Conservation (phyloP, 2,329 filamentous ascomycete species). For the Metarhizium album region DNA sequence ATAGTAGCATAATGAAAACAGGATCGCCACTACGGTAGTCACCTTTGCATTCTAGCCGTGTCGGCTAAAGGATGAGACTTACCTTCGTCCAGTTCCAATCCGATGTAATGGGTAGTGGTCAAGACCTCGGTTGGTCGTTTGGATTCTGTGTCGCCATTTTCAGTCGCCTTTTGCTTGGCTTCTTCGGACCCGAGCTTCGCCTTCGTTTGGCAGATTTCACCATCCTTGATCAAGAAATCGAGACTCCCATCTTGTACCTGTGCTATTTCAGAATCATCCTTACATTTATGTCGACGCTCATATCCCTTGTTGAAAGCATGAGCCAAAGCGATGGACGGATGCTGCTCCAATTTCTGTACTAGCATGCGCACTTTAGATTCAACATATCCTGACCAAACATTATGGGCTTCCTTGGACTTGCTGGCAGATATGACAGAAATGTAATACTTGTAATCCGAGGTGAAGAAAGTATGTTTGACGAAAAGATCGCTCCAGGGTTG, state of each 20-base stretch:
- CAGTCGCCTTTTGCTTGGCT: slow-evolving; percentile 20
- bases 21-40: not conserved
- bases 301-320: slow-evolving; percentile 92
- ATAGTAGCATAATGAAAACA: not conserved
- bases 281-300: slow-evolving; percentile 67
- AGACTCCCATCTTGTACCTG: slow-evolving; percentile 45
- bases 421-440: slow-evolving; percentile 78
- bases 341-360: slow-evolving; percentile 71
- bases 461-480: slow-evolving; percentile 86
- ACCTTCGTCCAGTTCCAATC: slow-evolving; percentile 70
- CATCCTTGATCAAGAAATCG: slow-evolving; percentile 31
- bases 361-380: slow-evolving; percentile 87
- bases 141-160: slow-evolving; percentile 28
- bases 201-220: slow-evolving; percentile 15
- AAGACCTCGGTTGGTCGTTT: slow-evolving; percentile 43
- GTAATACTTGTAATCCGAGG: slow-evolving; percentile 88
- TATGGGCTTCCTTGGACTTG: slow-evolving; percentile 72
- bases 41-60: not conserved
- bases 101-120: slow-evolving; percentile 91
- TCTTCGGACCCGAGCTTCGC: not conserved
- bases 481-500: slow-evolving; percentile 82
- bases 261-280: slow-evolving; percentile 36
- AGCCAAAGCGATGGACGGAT: slow-evolving; percentile 68
- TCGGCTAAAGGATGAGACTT: slow-evolving; percentile 21
- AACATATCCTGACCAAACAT: slow-evolving; percentile 81